Percentiles rank a stretch among this genome's conserved stretches.
Conservation (phyloP, 805 yeast species). For the Candida coquimbonensis region DNA sequence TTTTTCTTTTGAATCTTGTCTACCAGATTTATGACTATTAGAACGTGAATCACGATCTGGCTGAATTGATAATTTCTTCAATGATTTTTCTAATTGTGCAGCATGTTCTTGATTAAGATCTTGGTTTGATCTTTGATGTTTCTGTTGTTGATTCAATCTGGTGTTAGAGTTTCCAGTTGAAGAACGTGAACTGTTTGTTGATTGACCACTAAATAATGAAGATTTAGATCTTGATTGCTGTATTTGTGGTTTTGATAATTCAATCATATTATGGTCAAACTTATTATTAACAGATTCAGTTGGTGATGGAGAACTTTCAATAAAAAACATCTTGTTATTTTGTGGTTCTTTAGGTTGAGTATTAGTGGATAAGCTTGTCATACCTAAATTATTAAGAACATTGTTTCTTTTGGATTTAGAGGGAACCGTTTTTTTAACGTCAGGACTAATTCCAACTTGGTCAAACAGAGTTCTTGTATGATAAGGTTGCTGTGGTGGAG, state of each 20-base stretch:
- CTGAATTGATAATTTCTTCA: too few species aligned
- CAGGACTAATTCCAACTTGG: slow-evolving; percentile 22
- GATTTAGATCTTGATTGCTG: background rate
- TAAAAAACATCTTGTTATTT: slow-evolving; percentile 25
- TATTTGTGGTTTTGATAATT: slow-evolving; percentile 1
- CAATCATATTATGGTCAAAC: background rate
- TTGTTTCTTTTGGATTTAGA: slow-evolving; percentile 16
- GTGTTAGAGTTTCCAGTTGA: slow-evolving; percentile 1
- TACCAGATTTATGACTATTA: background rate
- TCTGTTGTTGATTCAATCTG: background rate
- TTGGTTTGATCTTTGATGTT: background rate
- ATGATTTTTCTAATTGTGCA: background rate
- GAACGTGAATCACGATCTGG: background rate
- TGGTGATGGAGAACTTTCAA: slow-evolving; percentile 26
- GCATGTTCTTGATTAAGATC: background rate
- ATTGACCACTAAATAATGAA: slow-evolving; percentile 4
- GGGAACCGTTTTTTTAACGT: slow-evolving; percentile 9
- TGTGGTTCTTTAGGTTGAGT: slow-evolving; percentile 5
- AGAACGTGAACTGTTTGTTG: slow-evolving; percentile 4
- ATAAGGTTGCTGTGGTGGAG: background rate
- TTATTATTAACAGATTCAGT: slow-evolving; percentile 13
- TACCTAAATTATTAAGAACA: slow-evolving; percentile 21
- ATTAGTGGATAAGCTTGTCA: slow-evolving; percentile 17
- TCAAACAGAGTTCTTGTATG: slow-evolving; percentile 14
- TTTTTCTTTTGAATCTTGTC: background rate